These are phyloP conservation scores for Citrus sp. DNA, from an alignment of 345 rosid genomes.

Conservation along the genomic window DNA sequence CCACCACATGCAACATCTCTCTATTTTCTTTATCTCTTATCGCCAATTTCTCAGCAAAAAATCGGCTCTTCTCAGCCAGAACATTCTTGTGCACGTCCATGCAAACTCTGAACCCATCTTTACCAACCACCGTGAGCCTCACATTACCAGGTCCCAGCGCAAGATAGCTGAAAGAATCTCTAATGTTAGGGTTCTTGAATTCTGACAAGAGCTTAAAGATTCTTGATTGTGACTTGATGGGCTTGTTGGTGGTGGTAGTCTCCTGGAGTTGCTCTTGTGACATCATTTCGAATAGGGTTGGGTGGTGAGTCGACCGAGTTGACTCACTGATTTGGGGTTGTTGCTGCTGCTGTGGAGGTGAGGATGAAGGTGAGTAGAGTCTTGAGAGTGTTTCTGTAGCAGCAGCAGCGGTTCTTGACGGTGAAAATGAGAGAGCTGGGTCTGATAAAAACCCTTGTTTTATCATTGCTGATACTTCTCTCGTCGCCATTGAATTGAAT, in stretches of 20 bases:
- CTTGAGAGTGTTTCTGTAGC: conserved; percentile 13
- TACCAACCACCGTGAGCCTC: conserved; percentile 71
- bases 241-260: conserved; percentile 30
- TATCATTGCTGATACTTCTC: conserved; percentile 77
- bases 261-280: conserved; percentile 69
- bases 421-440: conserved; percentile 60
- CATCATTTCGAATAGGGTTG: conserved; percentile 89
- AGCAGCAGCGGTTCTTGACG: conserved; percentile 41
- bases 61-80: conserved; percentile 69
- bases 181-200: conserved; percentile 33
- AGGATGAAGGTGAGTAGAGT: conserved; percentile 35
- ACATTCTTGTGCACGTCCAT: conserved; percentile 77
- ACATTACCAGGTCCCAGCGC: conserved; percentile 65
- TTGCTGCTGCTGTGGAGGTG: conserved; percentile 32
- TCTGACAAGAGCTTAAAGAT: conserved; percentile 60
- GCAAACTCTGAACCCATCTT: conserved; percentile 63
- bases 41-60: conserved; percentile 71
- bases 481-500: conserved; percentile 52
- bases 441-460: conserved; percentile 78
- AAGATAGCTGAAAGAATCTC: conserved; percentile 7
- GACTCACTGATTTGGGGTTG: conserved; percentile 18
- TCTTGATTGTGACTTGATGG: conserved; percentile 50
- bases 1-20: conserved; percentile 70
- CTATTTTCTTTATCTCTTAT: conserved; percentile 31
- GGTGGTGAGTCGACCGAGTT: background rate